Evolutionary conservation across 2,329 filamentous ascomycete genomes (phyloP).

Genomic region (Stromatinia cepivora): DNA sequence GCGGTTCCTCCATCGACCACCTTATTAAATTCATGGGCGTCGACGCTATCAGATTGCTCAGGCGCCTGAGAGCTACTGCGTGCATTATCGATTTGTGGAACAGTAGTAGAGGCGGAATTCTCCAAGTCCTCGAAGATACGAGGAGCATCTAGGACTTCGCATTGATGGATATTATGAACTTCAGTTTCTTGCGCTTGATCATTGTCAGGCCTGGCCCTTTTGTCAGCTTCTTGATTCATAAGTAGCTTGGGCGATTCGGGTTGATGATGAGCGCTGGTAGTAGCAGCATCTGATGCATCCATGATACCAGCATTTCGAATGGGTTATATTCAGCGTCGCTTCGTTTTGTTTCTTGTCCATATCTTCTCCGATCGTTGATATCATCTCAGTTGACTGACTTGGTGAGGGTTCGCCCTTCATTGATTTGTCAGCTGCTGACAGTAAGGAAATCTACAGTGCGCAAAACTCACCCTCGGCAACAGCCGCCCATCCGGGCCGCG

Average conservation of each 20-base stretch:
- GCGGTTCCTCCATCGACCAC: not conserved
- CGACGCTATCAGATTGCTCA: not conserved
- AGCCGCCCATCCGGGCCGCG: not conserved
- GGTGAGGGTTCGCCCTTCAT: not conserved
- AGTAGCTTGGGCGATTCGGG: not conserved
- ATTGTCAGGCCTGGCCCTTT: not conserved
- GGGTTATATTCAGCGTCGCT: not conserved
- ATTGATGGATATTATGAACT: not conserved
- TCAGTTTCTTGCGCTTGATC: not conserved
- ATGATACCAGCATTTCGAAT: not conserved
- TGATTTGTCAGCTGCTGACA: not conserved
- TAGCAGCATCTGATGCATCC: not conserved
- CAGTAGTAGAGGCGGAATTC: not conserved
- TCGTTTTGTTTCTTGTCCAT: not conserved
- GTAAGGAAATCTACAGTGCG: not conserved
- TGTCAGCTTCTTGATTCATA: not conserved
- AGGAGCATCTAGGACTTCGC: not conserved
- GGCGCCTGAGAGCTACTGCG: no score
- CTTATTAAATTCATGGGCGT: not conserved
- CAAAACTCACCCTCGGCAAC: not conserved
- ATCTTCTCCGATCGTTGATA: not conserved
- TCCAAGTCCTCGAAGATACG: not conserved
- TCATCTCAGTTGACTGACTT: not conserved
- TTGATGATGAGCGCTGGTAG: not conserved
- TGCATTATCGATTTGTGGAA: not conserved